Evolutionary conservation across 2,329 filamentous ascomycete genomes (phyloP).

Genomic region (Fusarium brevicatenulatum): DNA sequence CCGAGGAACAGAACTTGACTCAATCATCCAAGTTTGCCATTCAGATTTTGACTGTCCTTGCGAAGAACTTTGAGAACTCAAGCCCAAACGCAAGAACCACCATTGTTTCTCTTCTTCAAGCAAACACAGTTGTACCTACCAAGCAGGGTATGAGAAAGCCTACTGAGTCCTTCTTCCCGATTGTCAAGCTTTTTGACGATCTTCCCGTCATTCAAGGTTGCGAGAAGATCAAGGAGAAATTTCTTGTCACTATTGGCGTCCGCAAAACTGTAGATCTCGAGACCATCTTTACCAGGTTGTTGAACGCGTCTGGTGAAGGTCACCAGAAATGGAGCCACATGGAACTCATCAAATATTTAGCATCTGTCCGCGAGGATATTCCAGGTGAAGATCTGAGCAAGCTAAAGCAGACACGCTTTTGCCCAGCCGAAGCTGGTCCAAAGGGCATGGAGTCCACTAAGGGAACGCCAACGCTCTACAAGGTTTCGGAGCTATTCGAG

Average conservation of each 20-base stretch:
- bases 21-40: constrained; percentile 78
- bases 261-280: constrained; percentile 95
- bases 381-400: constrained; percentile 82
- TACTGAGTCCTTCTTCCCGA: constrained; percentile 87
- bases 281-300: constrained; percentile 88
- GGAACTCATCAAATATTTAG: constrained; percentile 92
- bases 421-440: constrained; percentile 77
- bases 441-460: constrained; percentile 64
- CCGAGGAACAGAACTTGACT: constrained; percentile 75
- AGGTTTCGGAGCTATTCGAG: constrained; percentile 82
- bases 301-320: constrained; percentile 68
- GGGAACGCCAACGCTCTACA: constrained; percentile 68
- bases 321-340: constrained; percentile 87
- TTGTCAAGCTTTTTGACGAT: constrained; percentile 95
- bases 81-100: constrained; percentile 72
- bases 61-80: constrained; percentile 90
- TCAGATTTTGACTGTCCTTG: constrained; percentile 80
- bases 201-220: constrained; percentile 82
- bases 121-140: constrained; percentile 84
- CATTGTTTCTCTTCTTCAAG: constrained; percentile 71
- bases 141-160: constrained; percentile 90
- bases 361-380: constrained; percentile 90
- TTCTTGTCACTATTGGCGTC: constrained; percentile 84
- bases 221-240: constrained; percentile 88
- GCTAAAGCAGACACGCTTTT: constrained; percentile 81